Base-by-base conservation (phyloP, 1,139 yeast genomes). In the Sporopachydermia cereana region DNA sequence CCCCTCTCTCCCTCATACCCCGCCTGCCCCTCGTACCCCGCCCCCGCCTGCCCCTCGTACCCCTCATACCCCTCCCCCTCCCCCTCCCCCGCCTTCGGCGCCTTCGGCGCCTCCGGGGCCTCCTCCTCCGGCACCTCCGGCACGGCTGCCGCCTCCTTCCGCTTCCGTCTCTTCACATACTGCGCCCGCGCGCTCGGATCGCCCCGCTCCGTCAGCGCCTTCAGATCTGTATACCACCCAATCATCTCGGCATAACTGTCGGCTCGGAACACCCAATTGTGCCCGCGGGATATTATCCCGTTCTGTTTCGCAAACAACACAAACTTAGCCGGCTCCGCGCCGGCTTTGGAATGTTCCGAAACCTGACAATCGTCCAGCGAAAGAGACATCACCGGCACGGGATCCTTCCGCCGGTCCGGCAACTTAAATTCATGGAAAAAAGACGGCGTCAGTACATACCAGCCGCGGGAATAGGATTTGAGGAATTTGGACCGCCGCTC, bases 261-360 rank as follows among this genome's bases (percentile, higher is more conserved):
- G 22, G 94, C 81, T 55, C 95, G 73, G 66, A 91, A 89, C 9
- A 88, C 95, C 86, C 93, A 88, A 57, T 86, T 88, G 64, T 89
- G 96, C 45, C 86, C 84, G 57, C 86, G 74, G 53, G 82, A 83
- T 39, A 77, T 61, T 36, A 74, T 57, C 9, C 89, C 88, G 52
- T 76, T 76, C 53, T 82, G 79, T 54, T 80, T 84, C 22, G 93
- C 82, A 50, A 75, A 75, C 49, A 91, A 69, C 20, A 86, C 84
- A 63, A 91, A 91, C 63, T 86, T 88, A 65, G 80, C 84, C 39
- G 77, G 76, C n/a, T 70, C 67, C 34, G 72, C 59, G 48, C 68
- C 69, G 53, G 78, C 77, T 60, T 80, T 79, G 16, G 88, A 77
- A 62, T 86, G 95, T 51, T 84, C 93, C 23, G 85, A 76, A 9